A percentile compares a stretch with the other conserved stretches of the same genome.
These are phyloP conservation scores for Prinsepia uniflora DNA, from an alignment of 306 rosid genomes.

Conservation along the genomic window DNA sequence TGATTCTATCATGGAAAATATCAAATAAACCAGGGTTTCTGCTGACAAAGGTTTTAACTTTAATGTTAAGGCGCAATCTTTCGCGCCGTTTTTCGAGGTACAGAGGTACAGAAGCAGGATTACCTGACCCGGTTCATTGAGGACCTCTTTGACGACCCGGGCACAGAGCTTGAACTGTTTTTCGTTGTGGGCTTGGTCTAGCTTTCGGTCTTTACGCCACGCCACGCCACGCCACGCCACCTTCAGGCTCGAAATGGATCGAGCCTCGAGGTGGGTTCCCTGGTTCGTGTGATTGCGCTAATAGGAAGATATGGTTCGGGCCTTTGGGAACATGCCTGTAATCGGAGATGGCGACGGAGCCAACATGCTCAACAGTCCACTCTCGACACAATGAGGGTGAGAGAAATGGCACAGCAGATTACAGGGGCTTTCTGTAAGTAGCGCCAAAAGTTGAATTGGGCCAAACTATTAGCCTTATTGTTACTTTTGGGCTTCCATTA, in stretches of 20 bases:
- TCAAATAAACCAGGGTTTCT: slow-evolving; percentile 67
- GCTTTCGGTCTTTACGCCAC: slow-evolving; percentile 74
- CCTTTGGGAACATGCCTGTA: slow-evolving; percentile 42
- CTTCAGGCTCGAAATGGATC: slow-evolving; percentile 62
- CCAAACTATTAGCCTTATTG: background rate
- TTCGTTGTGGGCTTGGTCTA: slow-evolving; percentile 68
- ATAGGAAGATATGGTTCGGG: slow-evolving; percentile 21
- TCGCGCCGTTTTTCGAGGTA: slow-evolving; percentile 68
- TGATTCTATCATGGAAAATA: slow-evolving; percentile 54
- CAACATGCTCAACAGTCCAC: background rate
- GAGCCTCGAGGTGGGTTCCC: slow-evolving; percentile 16
- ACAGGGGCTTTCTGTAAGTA: background rate
- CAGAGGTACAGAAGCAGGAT: slow-evolving; percentile 55
- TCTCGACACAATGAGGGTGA: no score
- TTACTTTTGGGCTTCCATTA: background rate
- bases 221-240: slow-evolving; percentile 82
- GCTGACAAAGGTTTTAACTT: slow-evolving; percentile 40
- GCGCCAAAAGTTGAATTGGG: background rate
- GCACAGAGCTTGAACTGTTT: slow-evolving; percentile 55
- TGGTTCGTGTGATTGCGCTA: slow-evolving; percentile 26
- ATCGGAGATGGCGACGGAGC: slow-evolving; percentile 2
- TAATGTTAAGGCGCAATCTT: slow-evolving; percentile 55
- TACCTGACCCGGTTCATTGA: slow-evolving; percentile 54
- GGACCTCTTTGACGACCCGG: slow-evolving; percentile 61
- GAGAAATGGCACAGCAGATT: background rate